Percentiles rank a stretch among this genome's conserved stretches.
Evolutionary conservation across 2,329 filamentous ascomycete genomes (phyloP).

Genomic region (Cytospora paraplurivora): DNA sequence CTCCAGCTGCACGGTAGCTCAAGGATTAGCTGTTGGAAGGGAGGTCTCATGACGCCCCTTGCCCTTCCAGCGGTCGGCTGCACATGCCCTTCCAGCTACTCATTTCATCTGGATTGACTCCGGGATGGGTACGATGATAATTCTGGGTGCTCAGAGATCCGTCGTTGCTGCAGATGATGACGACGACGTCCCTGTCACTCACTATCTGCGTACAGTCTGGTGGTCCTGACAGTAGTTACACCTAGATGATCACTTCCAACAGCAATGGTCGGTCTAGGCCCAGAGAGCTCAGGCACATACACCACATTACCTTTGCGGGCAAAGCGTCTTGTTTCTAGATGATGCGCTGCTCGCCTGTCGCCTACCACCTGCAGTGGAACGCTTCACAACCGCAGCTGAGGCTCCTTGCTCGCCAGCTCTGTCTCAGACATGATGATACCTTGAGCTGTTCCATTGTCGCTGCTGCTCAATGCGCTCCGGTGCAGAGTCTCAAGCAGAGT

Average conservation of each 20-base stretch:
- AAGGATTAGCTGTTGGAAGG: constrained; percentile 29
- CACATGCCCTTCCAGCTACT: constrained; percentile 19
- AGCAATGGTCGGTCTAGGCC: background rate
- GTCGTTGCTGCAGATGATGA: constrained; percentile 3
- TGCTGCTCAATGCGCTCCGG: constrained; percentile 11
- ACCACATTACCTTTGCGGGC: constrained; percentile 9
- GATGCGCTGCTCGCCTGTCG: constrained; percentile 22
- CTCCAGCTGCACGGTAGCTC: constrained; percentile 25
- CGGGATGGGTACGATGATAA: constrained; percentile 12
- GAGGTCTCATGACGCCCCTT: constrained; percentile 26
- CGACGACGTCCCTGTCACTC: background rate
- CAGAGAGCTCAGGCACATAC: background rate
- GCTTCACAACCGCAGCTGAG: constrained; percentile 25
- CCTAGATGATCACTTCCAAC: background rate
- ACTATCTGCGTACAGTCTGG: background rate
- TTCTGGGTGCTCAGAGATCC: background rate
- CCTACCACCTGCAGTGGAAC: constrained; percentile 18
- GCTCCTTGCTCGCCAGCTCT: constrained; percentile 22
- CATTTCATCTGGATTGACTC: constrained; percentile 8
- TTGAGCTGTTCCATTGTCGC: constrained; percentile 18
- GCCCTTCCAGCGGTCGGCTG: constrained; percentile 20
- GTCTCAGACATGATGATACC: constrained; percentile 25
- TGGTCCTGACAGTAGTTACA: background rate
- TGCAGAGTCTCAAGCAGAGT: constrained; percentile 4
- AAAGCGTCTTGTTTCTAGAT: background rate